Evolutionary conservation across 768 basidiomycete genomes (phyloP), one percentile per base, ranked within the genome.

Genomic region (Gautieria morchelliformis): DNA sequence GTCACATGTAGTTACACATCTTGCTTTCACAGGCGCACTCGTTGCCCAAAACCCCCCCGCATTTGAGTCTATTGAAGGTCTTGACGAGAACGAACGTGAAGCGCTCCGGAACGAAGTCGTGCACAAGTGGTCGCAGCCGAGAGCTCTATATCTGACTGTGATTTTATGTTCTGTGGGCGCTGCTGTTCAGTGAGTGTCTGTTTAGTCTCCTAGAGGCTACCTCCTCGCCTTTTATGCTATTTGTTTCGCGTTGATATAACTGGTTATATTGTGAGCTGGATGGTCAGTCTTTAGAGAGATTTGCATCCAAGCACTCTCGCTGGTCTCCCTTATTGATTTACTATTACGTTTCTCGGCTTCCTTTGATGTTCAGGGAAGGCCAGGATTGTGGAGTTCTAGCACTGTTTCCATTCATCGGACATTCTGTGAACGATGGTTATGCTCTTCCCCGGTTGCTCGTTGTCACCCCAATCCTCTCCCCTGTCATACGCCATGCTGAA

Each of bases 131-230:
- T 66, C 62, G 41, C 80, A 80, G 53, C 81, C 80, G 0, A 50
- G 52, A 20, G 70, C 58, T 41, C 69, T 82, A 12, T 82, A 80
- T 64, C 73, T 73, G 41, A 72, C 80, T 40, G 78, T 80, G 24
- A 63, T 81, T 48, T 68, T 82, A 49, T 83, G 86, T 61, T 86
- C 85, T 14, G 68, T 91, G 50, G 86, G 85, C 1, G 89, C 89
- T 4, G 86, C 85, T 51, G 87, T 89, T 17, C 88, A 91, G 75
- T 87, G 75, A 44, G 72, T 72, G 55, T 46, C 10, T 27, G 4
- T 10, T 46, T 27, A 46, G 10, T 11, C 19, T 45, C 17, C 45
- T 14, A 41, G 30, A 50, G 9, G 2, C 45, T 10, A 45, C 22
- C 5, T 14, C 10, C 14, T 37, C 35, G 14, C 35, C 35, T 9